These are phyloP conservation scores for Dendrobium chrysotoxum DNA, from an alignment of 106 monocot species.

Conservation along the genomic window DNA sequence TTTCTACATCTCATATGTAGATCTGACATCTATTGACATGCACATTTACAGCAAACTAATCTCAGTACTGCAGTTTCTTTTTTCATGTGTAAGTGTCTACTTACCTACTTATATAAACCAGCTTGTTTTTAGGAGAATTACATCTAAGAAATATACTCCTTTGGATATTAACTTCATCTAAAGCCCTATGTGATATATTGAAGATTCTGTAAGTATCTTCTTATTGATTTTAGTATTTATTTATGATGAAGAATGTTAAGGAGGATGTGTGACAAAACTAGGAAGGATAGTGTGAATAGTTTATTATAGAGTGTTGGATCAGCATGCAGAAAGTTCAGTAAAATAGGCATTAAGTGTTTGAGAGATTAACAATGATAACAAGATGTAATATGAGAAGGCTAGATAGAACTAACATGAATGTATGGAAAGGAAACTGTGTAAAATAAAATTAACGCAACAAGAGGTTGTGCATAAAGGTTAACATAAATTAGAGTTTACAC, in stretches of 20 bases:
- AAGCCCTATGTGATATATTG: background rate
- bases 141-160: background rate
- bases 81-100: background rate
- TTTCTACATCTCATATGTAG: background rate
- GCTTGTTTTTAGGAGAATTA: background rate
- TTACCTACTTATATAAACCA: background rate
- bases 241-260: slow-evolving; percentile 1
- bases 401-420: too few relatives aligned
- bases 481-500: too few relatives aligned
- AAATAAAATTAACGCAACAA: too few relatives aligned
- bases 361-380: too few relatives aligned
- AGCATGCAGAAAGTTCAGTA: too few relatives aligned
- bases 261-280: background rate
- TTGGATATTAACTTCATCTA: background rate
- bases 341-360: too few relatives aligned
- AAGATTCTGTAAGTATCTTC: background rate
- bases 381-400: too few relatives aligned
- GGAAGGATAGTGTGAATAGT: too few relatives aligned
- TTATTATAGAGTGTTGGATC: too few relatives aligned
- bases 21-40: background rate
- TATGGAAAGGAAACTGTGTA: too few relatives aligned
- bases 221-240: background rate
- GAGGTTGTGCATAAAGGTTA: too few relatives aligned
- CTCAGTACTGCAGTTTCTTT: background rate
- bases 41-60: background rate